These are phyloP conservation scores for Neocatenulostroma microsporum DNA, from an alignment of 2,329 filamentous ascomycete species.

Conservation along the genomic window DNA sequence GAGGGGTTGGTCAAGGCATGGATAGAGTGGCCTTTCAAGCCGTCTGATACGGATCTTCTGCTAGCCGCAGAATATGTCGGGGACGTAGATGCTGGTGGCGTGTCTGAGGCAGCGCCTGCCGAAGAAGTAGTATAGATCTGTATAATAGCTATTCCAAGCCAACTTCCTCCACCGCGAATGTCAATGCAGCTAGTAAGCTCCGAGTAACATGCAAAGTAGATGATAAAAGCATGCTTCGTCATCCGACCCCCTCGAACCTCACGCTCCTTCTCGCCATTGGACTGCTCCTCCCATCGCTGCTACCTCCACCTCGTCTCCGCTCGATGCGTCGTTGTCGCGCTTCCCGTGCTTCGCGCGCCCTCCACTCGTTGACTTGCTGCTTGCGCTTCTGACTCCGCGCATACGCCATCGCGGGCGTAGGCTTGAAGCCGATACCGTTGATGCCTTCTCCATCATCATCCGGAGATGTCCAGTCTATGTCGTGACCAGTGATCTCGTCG, in stretches of 20 bases:
- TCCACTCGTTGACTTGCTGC: slow-evolving; percentile 54
- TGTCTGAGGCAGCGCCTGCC: no score
- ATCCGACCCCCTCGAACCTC: slow-evolving; percentile 8
- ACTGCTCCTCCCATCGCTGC: slow-evolving; percentile 5
- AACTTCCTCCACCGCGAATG: no score
- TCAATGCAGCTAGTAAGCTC: no score
- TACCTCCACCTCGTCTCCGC: slow-evolving; percentile 33
- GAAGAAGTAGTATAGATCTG: no score
- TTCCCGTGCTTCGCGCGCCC: slow-evolving; percentile 50
- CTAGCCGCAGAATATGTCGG: slow-evolving; percentile 7
- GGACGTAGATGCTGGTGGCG: no score
- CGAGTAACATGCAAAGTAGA: no score
- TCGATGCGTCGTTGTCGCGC: slow-evolving; percentile 51
- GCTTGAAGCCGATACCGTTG: slow-evolving; percentile 57
- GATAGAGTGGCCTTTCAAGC: slow-evolving; percentile 57
- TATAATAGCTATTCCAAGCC: no score
- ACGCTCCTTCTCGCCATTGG: slow-evolving; percentile 8
- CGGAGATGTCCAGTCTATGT: slow-evolving; percentile 44
- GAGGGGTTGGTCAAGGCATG: slow-evolving; percentile 53
- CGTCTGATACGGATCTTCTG: slow-evolving; percentile 17
- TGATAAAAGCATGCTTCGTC: no score
- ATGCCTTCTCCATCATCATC: slow-evolving; percentile 57
- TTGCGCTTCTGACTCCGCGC: slow-evolving; percentile 48
- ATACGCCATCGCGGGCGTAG: slow-evolving; percentile 52
- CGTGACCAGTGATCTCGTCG: slow-evolving; percentile 55